Conservation (phyloP, 164 flowering plant species). For the Vitis amurensis region DNA sequence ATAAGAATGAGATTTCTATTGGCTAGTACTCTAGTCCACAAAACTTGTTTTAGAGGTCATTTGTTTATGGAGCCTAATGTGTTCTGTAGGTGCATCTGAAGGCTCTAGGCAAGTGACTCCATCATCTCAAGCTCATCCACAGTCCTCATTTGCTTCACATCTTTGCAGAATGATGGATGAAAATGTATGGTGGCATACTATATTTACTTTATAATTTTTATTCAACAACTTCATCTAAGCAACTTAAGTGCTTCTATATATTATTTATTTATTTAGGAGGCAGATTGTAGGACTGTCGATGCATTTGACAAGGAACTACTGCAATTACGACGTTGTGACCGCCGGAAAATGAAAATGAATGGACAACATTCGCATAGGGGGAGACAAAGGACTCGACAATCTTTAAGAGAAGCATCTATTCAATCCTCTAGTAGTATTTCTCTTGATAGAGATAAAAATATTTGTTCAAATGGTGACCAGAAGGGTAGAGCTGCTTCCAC, state of each 20-base stretch:
- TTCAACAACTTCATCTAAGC: conserved; percentile 5
- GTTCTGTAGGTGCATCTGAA: conserved; percentile 25
- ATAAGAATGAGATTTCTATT: neutral
- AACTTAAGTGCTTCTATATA: conserved; percentile 9
- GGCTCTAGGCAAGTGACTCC: conserved; percentile 13
- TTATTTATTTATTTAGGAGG: conserved; percentile 28
- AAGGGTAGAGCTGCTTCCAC: conserved; percentile 29
- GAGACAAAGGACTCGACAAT: conserved; percentile 15
- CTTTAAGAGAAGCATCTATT: conserved; percentile 22
- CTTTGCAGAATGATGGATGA: conserved; percentile 29
- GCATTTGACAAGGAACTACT: conserved; percentile 31
- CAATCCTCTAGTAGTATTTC: conserved; percentile 10
- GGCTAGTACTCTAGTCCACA: neutral
- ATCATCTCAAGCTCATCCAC: conserved; percentile 14
- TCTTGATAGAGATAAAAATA: conserved; percentile 2
- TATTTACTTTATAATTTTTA: neutral
- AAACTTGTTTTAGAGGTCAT: neutral
- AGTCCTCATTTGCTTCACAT: conserved; percentile 28
- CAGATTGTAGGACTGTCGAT: conserved; percentile 17
- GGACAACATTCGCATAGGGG: conserved; percentile 12
- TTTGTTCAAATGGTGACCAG: conserved; percentile 17
- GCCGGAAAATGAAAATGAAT: conserved; percentile 16
- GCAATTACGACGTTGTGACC: conserved; percentile 18
- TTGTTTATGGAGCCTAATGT: conserved; percentile 7
- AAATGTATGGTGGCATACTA: conserved; percentile 28